phyloP scores from a whole-genome alignment of 2,329 filamentous ascomycete species.

The Aspergillus pseudoglaucus region DNA sequence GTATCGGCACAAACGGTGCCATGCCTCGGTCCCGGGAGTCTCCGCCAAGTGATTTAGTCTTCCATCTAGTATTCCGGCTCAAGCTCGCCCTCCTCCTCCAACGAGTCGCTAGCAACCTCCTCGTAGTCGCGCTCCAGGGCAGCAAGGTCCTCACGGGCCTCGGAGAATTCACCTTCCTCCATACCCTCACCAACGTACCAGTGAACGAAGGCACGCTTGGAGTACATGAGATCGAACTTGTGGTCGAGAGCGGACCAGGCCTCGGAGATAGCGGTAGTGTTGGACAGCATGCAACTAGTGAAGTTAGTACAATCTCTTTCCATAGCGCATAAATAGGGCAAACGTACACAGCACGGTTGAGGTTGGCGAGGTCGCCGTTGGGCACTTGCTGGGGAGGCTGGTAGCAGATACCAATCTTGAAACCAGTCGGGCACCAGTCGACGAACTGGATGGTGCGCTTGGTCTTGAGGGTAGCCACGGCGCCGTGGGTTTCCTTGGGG shows the following conservation, averaged over 20 bases:
- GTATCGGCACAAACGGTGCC: constrained; percentile 3
- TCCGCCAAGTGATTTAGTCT: constrained; percentile 14
- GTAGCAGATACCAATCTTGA: constrained; percentile 99
- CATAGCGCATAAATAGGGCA: background rate
- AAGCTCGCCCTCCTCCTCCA: constrained; percentile 72
- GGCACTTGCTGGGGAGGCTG: constrained; percentile 93
- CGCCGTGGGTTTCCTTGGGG: constrained; percentile 86
- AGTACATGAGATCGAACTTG: constrained; percentile 99
- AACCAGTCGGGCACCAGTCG: constrained; percentile 99
- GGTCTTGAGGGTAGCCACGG: constrained; percentile 95
- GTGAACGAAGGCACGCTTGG: constrained; percentile 99
- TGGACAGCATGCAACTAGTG: constrained; percentile 75
- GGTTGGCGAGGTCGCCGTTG: constrained; percentile 95
- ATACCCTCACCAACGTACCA: constrained; percentile 99
- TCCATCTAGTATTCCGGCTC: constrained; percentile 77
- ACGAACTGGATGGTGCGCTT: constrained; percentile 99
- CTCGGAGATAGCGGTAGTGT: constrained; percentile 97
- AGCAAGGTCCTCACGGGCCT: constrained; percentile 96
- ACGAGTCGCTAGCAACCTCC: constrained; percentile 91
- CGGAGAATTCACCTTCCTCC: constrained; percentile 99
- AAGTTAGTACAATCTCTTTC: constrained; percentile 22
- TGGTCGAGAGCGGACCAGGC: constrained; percentile 92
- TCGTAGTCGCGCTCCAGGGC: constrained; percentile 98
- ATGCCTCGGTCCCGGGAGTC: constrained; percentile 5
- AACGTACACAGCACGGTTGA: constrained; percentile 93